These are phyloP conservation scores for Serendipita sp. DNA, from an alignment of 768 basidiomycete species.

Conservation along the genomic window DNA sequence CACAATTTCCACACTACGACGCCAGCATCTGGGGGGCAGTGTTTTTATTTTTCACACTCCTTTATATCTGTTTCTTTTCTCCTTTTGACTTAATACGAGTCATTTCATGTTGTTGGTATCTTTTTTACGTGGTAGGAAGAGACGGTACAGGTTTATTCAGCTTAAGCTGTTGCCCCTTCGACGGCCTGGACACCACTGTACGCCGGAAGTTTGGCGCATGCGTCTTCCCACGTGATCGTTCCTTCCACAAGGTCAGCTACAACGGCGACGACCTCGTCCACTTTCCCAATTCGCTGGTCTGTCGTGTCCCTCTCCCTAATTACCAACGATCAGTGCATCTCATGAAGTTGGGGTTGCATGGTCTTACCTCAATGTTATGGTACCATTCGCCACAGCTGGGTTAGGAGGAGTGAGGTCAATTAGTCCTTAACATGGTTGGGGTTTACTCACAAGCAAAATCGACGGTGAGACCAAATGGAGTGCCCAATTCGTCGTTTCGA, in stretches of 20 bases:
- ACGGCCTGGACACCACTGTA: conserved; percentile 88
- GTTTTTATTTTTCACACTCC: neutral
- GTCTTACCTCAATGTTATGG: conserved; percentile 82
- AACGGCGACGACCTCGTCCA: conserved; percentile 76
- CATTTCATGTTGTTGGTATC: too few species aligned
- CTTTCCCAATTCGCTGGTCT: conserved; percentile 73
- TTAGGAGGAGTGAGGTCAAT: neutral
- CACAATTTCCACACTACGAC: too few species aligned
- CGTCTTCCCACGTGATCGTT: conserved; percentile 59
- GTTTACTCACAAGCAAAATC: conserved; percentile 70
- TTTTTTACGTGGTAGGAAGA: too few species aligned
- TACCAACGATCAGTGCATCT: neutral
- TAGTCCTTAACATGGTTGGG: neutral
- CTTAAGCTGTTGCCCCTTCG: conserved; percentile 9
- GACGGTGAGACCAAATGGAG: conserved; percentile 89
- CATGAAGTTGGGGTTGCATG: neutral
- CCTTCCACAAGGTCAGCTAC: conserved; percentile 69
- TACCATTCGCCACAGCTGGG: conserved; percentile 75
- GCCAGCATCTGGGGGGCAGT: neutral
- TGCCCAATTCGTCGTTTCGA: conserved; percentile 95
- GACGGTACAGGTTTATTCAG: too few species aligned
- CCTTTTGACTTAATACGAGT: too few species aligned
- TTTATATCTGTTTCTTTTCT: too few species aligned
- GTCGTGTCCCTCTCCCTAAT: conserved; percentile 90
- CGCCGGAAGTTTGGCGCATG: conserved; percentile 48